Base-by-base conservation (phyloP, 306 rosid species). In the Corylus americana region DNA sequence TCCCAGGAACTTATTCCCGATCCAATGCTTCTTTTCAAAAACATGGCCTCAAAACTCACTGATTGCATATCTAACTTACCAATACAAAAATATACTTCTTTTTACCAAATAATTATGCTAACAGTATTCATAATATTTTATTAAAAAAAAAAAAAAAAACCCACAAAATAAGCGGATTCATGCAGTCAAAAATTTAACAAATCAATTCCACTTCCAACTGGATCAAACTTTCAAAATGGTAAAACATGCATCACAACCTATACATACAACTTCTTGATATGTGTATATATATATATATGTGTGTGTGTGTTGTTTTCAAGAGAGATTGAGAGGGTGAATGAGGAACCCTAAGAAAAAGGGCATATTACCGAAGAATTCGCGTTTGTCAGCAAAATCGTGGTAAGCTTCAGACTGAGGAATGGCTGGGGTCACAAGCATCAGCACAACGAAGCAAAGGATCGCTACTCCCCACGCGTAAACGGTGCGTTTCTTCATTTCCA, bases 321-420 rank as follows among this genome's bases (percentile, higher is more conserved):
- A 20, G 8, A 68, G 64, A 57, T 22, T 10, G 39, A 49, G 4
- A 59, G 12, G 66, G 37, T 59, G 37, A 3, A 22, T 27, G 25
- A 25, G 62, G 0, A 72, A 37, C 47, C 55, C 79, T 45, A 25
- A 54, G 37, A 78, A 25, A 48, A 48, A 70, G 72, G 12, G 66
- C 7, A 68, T 0, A 8, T 74, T 69, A 94, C 98, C 97, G 13
- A 94, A 81, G 85, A 87, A 91, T 20, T 49, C 75, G 84, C 97
- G 93, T 18, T 92, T 87, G 75, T 94, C 98, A 39, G 97, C 97
- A 75, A 94, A 94, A 85, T 92, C 80, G 55, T 94, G 97, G 73
- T 92, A 94, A 4, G 82, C 89, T 82, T 94, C 89, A 18, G 90
- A 81, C 88, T 94, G 97, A 51, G 93, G 97, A 69, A 94, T 91